phyloP scores from a whole-genome alignment of 2,329 filamentous ascomycete species.

The Xenoacremonium recifei region DNA sequence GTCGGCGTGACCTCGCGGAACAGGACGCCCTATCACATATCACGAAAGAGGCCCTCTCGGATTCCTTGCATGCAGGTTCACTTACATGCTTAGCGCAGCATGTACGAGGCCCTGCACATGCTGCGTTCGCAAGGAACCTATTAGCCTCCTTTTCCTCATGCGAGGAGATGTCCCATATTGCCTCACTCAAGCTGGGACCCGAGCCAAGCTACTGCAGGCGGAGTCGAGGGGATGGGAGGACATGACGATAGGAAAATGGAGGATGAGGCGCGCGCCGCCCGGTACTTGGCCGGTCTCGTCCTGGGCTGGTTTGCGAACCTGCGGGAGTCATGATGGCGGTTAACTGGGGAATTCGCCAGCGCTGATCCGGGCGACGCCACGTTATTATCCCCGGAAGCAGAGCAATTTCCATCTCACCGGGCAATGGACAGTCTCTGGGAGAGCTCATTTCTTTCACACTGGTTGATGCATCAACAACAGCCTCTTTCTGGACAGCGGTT shows the following conservation, averaged over 20 bases:
- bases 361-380: too few species aligned
- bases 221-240: background rate
- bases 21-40: conserved; percentile 20
- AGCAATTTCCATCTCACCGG: too few species aligned
- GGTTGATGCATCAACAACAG: too few species aligned
- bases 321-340: too few species aligned
- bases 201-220: background rate
- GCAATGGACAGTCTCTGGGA: too few species aligned
- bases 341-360: too few species aligned
- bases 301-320: background rate
- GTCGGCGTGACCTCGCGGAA: conserved; percentile 16
- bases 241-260: too few species aligned
- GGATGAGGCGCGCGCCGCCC: conserved; percentile 1
- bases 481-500: too few species aligned
- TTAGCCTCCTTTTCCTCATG: background rate
- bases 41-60: conserved; percentile 9
- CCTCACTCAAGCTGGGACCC: background rate
- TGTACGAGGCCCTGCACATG: background rate
- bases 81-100: background rate
- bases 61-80: conserved; percentile 20
- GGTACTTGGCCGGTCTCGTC: background rate
- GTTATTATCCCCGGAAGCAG: too few species aligned
- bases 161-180: background rate
- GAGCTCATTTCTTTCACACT: too few species aligned
- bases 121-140: background rate